phyloP scores from a whole-genome alignment of 2,329 filamentous ascomycete species.

The Fonsecaea nubica region DNA sequence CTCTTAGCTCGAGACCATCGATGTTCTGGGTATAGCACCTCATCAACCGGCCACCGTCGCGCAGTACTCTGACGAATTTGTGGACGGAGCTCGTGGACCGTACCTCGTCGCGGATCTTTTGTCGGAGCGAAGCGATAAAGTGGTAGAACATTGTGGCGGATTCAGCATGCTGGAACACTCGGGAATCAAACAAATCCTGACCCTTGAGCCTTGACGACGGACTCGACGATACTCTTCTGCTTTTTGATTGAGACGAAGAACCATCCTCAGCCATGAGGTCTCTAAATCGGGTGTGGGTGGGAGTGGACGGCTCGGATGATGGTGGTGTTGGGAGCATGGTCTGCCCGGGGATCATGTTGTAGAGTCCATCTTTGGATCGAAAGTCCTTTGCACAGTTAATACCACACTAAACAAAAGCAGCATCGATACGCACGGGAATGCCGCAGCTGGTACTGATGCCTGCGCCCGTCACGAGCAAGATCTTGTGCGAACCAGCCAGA shows the following conservation, averaged over 20 bases:
- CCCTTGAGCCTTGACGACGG: conserved; percentile 64
- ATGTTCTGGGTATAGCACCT: conserved; percentile 79
- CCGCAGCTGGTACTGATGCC: conserved; percentile 79
- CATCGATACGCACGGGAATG: conserved; percentile 66
- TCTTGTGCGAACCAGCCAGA: conserved; percentile 69
- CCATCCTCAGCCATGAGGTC: conserved; percentile 55
- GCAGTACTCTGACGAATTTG: conserved; percentile 70
- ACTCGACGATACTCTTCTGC: conserved; percentile 44
- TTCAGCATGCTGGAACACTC: conserved; percentile 71
- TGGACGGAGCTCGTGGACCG: conserved; percentile 68
- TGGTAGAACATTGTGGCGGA: conserved; percentile 75
- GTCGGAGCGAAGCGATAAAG: conserved; percentile 71
- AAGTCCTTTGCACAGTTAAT: conserved; percentile 37
- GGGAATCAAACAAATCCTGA: conserved; percentile 72
- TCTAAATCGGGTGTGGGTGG: conserved; percentile 24
- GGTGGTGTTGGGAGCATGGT: conserved; percentile 47
- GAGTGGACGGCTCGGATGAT: conserved; percentile 37
- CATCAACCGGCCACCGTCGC: conserved; percentile 71
- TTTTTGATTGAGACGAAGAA: conserved; percentile 51
- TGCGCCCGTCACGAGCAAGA: conserved; percentile 74
- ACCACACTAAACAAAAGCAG: neutral
- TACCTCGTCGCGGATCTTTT: conserved; percentile 67
- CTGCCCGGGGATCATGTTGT: conserved; percentile 71
- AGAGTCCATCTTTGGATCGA: conserved; percentile 67
- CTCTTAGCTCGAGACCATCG: conserved; percentile 73